Percentiles rank a stretch among this genome's conserved stretches.
Evolutionary conservation across 2,329 filamentous ascomycete species (phyloP).

Genomic region (Macrophomina phaseolina): DNA sequence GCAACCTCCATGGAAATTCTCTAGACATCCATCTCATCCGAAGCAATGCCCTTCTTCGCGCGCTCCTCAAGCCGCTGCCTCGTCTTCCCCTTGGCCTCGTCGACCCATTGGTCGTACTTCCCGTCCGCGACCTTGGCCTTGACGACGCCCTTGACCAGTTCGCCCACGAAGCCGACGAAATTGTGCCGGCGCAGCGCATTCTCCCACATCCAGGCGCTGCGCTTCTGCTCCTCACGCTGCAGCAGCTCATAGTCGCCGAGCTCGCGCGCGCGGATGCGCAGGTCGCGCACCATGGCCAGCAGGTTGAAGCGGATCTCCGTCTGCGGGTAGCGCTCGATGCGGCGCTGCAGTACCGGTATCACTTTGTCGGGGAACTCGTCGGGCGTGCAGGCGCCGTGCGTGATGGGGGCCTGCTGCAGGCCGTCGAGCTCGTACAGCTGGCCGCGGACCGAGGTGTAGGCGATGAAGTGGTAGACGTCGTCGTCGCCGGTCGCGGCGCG

Average conservation of each 20-base stretch:
- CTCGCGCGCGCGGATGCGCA: constrained; percentile 76
- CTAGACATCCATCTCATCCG: constrained; percentile 34
- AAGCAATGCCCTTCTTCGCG: constrained; percentile 47
- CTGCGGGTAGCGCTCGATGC: constrained; percentile 82
- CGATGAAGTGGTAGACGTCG: constrained; percentile 97
- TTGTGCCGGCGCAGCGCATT: constrained; percentile 92
- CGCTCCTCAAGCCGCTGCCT: constrained; percentile 55
- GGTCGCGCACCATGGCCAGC: constrained; percentile 86
- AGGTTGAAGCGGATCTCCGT: constrained; percentile 96
- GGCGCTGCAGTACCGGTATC: constrained; percentile 82
- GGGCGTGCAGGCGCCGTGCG: constrained; percentile 76
- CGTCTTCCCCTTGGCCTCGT: constrained; percentile 67
- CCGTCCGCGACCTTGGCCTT: constrained; percentile 71
- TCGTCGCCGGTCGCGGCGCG: constrained; percentile 74
- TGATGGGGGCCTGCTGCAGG: constrained; percentile 89
- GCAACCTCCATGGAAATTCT: no score
- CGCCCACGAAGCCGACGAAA: constrained; percentile 93
- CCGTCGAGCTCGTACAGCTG: constrained; percentile 94
- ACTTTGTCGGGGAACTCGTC: constrained; percentile 79
- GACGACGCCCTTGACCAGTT: constrained; percentile 88
- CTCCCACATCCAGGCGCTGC: constrained; percentile 89
- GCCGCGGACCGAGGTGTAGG: constrained; percentile 82
- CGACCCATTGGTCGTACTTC: constrained; percentile 75
- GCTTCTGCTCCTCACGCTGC: constrained; percentile 80
- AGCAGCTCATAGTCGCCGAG: constrained; percentile 82